A percentile compares a stretch with the other conserved stretches of the same genome.
Conservation (phyloP, 73 alveolate species). For the Paramecium sexaurelia region DNA sequence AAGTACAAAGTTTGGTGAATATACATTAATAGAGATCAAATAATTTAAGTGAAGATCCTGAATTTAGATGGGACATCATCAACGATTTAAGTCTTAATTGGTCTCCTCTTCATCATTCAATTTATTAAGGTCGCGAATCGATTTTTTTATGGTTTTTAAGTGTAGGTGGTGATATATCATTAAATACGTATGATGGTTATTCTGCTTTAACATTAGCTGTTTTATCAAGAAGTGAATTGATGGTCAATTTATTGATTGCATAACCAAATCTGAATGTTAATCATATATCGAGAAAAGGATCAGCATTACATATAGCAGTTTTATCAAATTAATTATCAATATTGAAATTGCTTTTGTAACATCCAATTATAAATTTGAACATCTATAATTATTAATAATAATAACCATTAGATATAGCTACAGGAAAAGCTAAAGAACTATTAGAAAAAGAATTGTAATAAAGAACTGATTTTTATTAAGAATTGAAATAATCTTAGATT, state of each 20-base stretch:
- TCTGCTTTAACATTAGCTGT: conserved; percentile 12
- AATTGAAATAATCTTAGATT: not conserved
- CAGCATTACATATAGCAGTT: conserved; percentile 51
- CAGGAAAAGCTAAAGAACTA: not conserved
- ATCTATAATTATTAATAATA: not conserved
- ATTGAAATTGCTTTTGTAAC: not conserved
- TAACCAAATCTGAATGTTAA: conserved; percentile 24
- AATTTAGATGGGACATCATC: conserved; percentile 19
- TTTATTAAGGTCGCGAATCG: not conserved
- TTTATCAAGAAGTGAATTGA: not conserved
- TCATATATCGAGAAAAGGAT: not conserved
- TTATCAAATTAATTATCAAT: not conserved
- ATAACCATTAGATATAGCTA: not conserved
- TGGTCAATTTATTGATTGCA: conserved; percentile 29
- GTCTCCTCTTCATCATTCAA: conserved; percentile 33
- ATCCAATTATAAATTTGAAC: not conserved
- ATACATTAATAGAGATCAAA: not conserved
- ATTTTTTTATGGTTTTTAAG: conserved; percentile 37
- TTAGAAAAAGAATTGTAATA: not conserved
- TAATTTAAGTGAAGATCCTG: conserved; percentile 4
- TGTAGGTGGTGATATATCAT: conserved; percentile 28
- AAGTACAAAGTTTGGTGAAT: not conserved
- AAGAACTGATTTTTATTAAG: not conserved
- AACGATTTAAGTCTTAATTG: conserved; percentile 29
- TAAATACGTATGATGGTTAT: not conserved